These are phyloP conservation scores for Verticillium klebahnii DNA, from an alignment of 2,329 filamentous ascomycete species.

Conservation along the genomic window DNA sequence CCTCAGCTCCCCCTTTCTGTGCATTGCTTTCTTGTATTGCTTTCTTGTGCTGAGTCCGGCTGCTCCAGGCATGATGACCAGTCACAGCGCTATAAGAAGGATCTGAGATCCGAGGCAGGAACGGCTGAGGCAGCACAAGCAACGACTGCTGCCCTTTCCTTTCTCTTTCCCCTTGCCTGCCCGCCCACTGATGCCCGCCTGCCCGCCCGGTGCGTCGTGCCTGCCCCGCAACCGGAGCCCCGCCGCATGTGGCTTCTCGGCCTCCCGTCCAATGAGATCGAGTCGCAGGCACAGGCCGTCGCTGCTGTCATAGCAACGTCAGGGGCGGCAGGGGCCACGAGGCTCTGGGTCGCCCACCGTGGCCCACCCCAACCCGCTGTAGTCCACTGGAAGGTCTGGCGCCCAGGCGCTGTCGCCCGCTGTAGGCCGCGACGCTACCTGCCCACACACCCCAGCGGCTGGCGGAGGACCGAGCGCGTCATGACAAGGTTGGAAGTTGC, in stretches of 20 bases:
- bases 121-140: neutral
- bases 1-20: neutral
- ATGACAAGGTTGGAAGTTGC: neutral
- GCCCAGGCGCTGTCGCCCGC: neutral
- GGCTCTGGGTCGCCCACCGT: neutral
- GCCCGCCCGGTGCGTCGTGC: neutral
- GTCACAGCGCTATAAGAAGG: too few species aligned
- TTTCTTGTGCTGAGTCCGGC: too few species aligned
- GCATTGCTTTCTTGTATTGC: too few species aligned
- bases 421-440: neutral
- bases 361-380: neutral
- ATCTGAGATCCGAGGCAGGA: neutral
- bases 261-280: neutral
- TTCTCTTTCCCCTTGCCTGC: neutral
- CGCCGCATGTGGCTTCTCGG: neutral
- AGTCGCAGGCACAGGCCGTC: neutral
- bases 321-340: neutral
- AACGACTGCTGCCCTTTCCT: neutral
- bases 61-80: too few species aligned
- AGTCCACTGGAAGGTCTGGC: neutral
- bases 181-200: neutral
- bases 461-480: conserved; percentile 5
- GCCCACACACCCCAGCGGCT: neutral
- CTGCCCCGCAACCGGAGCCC: neutral
- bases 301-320: conserved; percentile 4